Evolutionary conservation across 179 eudicot genomes (phyloP).

Genomic region (Spinacia oleracea): DNA sequence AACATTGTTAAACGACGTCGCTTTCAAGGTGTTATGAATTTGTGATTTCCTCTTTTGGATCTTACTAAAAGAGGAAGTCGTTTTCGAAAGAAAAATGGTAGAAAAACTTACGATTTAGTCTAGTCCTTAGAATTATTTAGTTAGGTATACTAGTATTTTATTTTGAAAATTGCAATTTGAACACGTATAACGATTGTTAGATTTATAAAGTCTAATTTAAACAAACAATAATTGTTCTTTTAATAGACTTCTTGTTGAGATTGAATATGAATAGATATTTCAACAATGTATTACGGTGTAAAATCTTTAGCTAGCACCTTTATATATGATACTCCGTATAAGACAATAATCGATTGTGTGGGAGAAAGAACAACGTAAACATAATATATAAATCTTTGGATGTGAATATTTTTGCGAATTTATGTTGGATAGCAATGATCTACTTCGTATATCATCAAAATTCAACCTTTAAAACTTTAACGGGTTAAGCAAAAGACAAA

Average conservation of each 20-base stretch:
- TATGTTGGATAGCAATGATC: too few relatives aligned
- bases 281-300: too few relatives aligned
- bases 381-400: too few relatives aligned
- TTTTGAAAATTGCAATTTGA: not conserved
- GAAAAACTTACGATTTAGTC: conserved; percentile 4
- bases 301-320: too few relatives aligned
- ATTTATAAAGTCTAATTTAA: not conserved
- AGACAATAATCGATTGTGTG: too few relatives aligned
- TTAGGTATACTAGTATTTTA: not conserved
- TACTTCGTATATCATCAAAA: too few relatives aligned
- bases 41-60: conserved; percentile 1
- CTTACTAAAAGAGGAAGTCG: not conserved
- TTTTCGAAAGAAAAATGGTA: not conserved
- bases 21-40: not conserved
- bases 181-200: not conserved
- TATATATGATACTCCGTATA: too few relatives aligned
- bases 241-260: not conserved
- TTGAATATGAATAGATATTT: not conserved
- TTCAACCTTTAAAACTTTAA: too few relatives aligned
- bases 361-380: too few relatives aligned
- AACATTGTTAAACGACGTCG: not conserved
- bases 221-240: not conserved
- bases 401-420: too few relatives aligned
- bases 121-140: not conserved
- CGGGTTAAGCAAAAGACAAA: too few relatives aligned